Evolutionary conservation across 2,329 filamentous ascomycete species (phyloP).

Genomic region (Fusarium nanum): DNA sequence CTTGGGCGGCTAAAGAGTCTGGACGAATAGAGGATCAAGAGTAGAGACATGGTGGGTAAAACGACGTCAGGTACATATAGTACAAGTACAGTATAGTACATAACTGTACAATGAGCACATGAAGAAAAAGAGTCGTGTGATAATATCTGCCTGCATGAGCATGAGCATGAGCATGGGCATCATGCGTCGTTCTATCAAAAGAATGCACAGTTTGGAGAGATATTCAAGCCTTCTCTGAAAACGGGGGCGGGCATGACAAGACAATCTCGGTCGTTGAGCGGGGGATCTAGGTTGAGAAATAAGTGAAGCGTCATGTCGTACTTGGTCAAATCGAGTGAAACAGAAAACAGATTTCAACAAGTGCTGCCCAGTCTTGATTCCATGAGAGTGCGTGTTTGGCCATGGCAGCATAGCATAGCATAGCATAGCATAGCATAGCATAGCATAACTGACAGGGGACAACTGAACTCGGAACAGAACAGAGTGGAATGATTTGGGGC

Average conservation of each 20-base stretch:
- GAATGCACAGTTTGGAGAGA: background rate
- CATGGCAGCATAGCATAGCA: background rate
- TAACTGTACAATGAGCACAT: conserved; percentile 15
- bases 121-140: conserved; percentile 24
- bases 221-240: background rate
- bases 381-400: conserved; percentile 1
- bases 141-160: conserved; percentile 19
- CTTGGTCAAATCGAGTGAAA: conserved; percentile 12
- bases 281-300: conserved; percentile 25
- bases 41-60: conserved; percentile 48
- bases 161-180: conserved; percentile 6
- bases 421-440: background rate
- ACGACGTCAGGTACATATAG: conserved; percentile 41
- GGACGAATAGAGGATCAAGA: conserved; percentile 37
- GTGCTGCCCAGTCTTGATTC: conserved; percentile 4
- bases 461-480: background rate
- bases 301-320: conserved; percentile 19
- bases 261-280: conserved; percentile 3
- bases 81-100: conserved; percentile 14
- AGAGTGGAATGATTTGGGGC: conserved; percentile 9
- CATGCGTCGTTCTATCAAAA: conserved; percentile 13
- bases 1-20: conserved; percentile 13
- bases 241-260: conserved; percentile 11
- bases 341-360: background rate
- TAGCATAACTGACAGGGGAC: background rate